A percentile compares a stretch with the other conserved stretches of the same genome.
Evolutionary conservation across 768 basidiomycete genomes (phyloP).

Genomic region (Mycena pura): DNA sequence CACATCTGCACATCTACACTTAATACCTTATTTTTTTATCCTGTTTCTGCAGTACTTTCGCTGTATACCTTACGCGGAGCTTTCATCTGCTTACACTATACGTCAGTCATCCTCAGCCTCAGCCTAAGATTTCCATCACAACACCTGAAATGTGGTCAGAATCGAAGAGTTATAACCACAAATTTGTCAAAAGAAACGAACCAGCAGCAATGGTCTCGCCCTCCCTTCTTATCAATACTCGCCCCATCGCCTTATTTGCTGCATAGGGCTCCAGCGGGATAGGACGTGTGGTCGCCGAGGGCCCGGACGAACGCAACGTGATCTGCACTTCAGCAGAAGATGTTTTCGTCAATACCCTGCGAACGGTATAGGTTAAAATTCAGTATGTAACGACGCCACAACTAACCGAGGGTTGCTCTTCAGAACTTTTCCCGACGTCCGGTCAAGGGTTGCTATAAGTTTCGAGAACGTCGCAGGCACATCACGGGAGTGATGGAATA

Average conservation of each 20-base stretch:
- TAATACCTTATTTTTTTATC: neutral
- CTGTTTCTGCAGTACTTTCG: neutral
- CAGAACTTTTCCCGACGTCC: slow-evolving; percentile 71
- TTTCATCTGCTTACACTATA: neutral
- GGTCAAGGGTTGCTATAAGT: slow-evolving; percentile 80
- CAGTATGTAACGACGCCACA: neutral
- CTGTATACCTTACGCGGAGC: neutral
- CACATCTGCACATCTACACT: neutral
- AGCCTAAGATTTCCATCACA: slow-evolving; percentile 46
- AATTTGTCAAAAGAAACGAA: slow-evolving; percentile 38
- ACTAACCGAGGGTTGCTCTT: slow-evolving; percentile 84
- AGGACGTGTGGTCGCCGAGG: slow-evolving; percentile 51
- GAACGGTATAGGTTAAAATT: neutral
- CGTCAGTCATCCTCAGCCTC: slow-evolving; percentile 8
- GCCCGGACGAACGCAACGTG: slow-evolving; percentile 66
- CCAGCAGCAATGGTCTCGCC: slow-evolving; percentile 97
- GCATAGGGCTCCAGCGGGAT: slow-evolving; percentile 90
- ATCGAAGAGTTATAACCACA: neutral
- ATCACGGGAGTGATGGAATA: slow-evolving; percentile 94
- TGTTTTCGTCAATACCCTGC: slow-evolving; percentile 85
- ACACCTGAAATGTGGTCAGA: slow-evolving; percentile 47
- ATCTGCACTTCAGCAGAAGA: slow-evolving; percentile 88
- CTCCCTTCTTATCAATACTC: slow-evolving; percentile 83
- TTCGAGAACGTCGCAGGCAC: slow-evolving; percentile 89
- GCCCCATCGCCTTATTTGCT: slow-evolving; percentile 94